phyloP scores from a whole-genome alignment of 805 yeast species.

The Saccharomyces eubayanus region DNA sequence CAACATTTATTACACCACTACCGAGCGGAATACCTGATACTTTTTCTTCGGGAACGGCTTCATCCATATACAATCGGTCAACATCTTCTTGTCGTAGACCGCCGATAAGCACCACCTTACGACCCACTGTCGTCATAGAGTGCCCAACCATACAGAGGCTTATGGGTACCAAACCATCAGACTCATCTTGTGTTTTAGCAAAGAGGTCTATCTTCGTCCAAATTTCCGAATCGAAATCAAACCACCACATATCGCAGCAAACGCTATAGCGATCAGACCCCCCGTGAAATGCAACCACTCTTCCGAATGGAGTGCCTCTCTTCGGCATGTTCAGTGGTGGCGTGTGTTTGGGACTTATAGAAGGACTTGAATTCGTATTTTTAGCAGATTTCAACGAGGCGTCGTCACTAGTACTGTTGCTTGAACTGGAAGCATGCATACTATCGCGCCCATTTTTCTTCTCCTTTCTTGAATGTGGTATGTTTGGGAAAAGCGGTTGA shows the following conservation, averaged over 20 bases:
- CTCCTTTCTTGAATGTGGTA: conserved; percentile 12
- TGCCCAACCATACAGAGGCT: conserved; percentile 26
- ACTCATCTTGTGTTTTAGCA: conserved; percentile 10
- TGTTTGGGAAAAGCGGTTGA: conserved; percentile 13
- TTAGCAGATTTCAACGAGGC: not conserved
- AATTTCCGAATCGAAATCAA: conserved; percentile 35
- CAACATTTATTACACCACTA: conserved; percentile 14
- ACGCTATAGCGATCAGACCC: conserved; percentile 33
- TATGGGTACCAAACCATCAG: conserved; percentile 10
- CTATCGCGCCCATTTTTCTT: not conserved
- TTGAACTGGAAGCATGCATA: not conserved
- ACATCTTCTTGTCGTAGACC: conserved; percentile 24
- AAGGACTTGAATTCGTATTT: not conserved
- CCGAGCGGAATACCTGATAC: conserved; percentile 4
- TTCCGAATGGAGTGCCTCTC: conserved; percentile 3
- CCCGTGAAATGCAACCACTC: conserved; percentile 31
- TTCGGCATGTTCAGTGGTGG: not conserved
- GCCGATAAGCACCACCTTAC: conserved; percentile 20
- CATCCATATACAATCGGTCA: conserved; percentile 7
- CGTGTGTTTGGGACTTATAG: conserved; percentile 1
- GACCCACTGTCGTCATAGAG: conserved; percentile 18
- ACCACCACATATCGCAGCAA: conserved; percentile 45
- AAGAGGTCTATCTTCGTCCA: conserved; percentile 31
- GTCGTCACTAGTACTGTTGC: not conserved
- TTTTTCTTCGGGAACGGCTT: not conserved